Evolutionary conservation across 169 alveolate genomes (phyloP).

Genomic region (Cyclospora cayetanensis): DNA sequence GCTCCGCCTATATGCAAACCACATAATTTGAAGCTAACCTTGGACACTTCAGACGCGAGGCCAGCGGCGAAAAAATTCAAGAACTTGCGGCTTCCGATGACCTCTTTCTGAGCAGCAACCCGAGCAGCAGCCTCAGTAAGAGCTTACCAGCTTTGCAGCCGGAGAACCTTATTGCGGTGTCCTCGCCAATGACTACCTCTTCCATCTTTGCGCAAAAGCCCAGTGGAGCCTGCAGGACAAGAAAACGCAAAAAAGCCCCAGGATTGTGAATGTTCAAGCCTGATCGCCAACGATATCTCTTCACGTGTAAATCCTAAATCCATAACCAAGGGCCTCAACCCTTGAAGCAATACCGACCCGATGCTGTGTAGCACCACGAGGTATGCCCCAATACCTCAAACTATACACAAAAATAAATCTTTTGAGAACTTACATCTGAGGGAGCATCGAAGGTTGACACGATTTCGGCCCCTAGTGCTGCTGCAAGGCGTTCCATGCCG

Average conservation of each 20-base stretch:
- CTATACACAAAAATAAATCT: neutral
- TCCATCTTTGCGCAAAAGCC: slow-evolving; percentile 97
- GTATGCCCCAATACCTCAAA: neutral
- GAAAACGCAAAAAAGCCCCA: too few species aligned
- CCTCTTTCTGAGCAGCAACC: neutral
- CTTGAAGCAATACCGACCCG: neutral
- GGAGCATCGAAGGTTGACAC: slow-evolving; percentile 98
- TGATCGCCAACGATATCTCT: too few species aligned
- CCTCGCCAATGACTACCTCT: slow-evolving; percentile 98
- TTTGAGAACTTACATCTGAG: slow-evolving; percentile 77
- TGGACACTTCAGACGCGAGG: neutral
- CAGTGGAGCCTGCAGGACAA: slow-evolving; percentile 72
- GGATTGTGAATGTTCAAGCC: too few species aligned
- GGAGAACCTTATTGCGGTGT: slow-evolving; percentile 95
- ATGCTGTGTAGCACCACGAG: neutral
- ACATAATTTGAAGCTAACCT: neutral
- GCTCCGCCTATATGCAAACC: slow-evolving; percentile 85
- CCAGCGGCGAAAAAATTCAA: neutral
- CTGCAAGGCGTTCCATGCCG: slow-evolving; percentile 99
- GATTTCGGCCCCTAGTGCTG: slow-evolving; percentile 97
- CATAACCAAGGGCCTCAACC: neutral
- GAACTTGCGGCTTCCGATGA: neutral
- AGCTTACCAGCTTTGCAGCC: slow-evolving; percentile 92
- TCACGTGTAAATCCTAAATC: slow-evolving; percentile 52
- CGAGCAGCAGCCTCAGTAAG: neutral